These are phyloP conservation scores for Colletotrichum plurivorum DNA, from an alignment of 2,329 filamentous ascomycete species.

Conservation along the genomic window DNA sequence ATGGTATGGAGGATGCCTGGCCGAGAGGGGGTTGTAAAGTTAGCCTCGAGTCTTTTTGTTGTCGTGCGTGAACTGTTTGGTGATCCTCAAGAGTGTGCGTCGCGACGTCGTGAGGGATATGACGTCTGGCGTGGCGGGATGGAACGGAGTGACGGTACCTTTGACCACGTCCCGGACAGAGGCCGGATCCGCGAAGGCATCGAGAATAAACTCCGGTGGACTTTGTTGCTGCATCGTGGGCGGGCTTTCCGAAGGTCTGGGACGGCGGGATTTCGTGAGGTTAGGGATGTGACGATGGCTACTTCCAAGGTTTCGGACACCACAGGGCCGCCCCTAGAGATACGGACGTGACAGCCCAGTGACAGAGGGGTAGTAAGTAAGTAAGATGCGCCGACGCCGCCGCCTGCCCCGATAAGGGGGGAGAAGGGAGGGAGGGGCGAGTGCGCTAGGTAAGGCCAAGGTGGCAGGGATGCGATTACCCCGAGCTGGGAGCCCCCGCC, in stretches of 20 bases:
- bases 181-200: slow-evolving; percentile 91
- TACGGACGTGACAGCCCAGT: slow-evolving; percentile 16
- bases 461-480: slow-evolving; percentile 30
- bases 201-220: slow-evolving; percentile 91
- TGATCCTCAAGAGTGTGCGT: not conserved
- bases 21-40: not conserved
- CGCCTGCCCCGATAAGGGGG: slow-evolving; percentile 31
- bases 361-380: slow-evolving; percentile 26
- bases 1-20: slow-evolving; percentile 94
- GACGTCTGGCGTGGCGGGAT: slow-evolving; percentile 35
- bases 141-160: slow-evolving; percentile 67
- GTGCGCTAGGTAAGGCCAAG: not conserved
- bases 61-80: not conserved
- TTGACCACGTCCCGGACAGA: slow-evolving; percentile 94
- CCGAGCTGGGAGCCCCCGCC: slow-evolving; percentile 27
- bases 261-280: slow-evolving; percentile 1
- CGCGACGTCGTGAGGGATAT: slow-evolving; percentile 26
- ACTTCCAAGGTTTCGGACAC: not conserved
- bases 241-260: not conserved
- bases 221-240: slow-evolving; percentile 63
- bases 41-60: not conserved
- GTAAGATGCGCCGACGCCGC: slow-evolving; percentile 8
- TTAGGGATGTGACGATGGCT: not conserved
- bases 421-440: slow-evolving; percentile 2
- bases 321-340: slow-evolving; percentile 1